phyloP scores from a whole-genome alignment of 1,284 basidiomycete species.

The Cryptococcus maquisensis region DNA sequence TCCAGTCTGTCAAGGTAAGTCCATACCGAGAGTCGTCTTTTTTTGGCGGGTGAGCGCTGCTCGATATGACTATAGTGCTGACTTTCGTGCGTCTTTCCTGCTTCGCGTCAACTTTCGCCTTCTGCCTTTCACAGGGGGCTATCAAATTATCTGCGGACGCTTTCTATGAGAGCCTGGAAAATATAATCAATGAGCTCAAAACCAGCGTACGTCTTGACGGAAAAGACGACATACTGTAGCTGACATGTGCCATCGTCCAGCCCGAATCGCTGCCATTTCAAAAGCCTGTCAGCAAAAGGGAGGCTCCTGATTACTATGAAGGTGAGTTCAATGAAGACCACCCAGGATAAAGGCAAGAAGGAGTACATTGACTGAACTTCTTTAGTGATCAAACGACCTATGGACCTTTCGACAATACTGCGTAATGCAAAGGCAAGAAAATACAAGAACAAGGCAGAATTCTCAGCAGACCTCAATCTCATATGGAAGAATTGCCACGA shows the following conservation, averaged over 20 bases:
- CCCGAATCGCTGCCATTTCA: conserved; percentile 83
- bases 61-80: neutral
- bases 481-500: conserved; percentile 95
- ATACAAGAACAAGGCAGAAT: conserved; percentile 92
- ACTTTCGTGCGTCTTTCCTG: neutral
- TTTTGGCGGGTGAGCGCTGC: conserved; percentile 1
- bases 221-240: neutral
- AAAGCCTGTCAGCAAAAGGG: conserved; percentile 78
- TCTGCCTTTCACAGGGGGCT: conserved; percentile 1
- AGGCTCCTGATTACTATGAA: conserved; percentile 85
- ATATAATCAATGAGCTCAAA: conserved; percentile 74
- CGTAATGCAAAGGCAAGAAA: conserved; percentile 84
- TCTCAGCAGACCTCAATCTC: conserved; percentile 86
- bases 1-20: conserved; percentile 48
- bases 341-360: neutral
- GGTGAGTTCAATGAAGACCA: conserved; percentile 51
- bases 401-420: conserved; percentile 90
- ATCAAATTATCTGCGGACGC: conserved; percentile 61
- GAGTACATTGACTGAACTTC: neutral
- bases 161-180: conserved; percentile 87
- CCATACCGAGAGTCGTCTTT: no score
- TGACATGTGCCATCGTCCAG: conserved; percentile 47
- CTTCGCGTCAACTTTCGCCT: neutral
- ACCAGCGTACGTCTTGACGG: conserved; percentile 59
- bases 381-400: conserved; percentile 78